Percentiles rank a stretch among this genome's conserved stretches.
Evolutionary conservation across 345 rosid genomes (phyloP).

Genomic region (Citrus reticulata): DNA sequence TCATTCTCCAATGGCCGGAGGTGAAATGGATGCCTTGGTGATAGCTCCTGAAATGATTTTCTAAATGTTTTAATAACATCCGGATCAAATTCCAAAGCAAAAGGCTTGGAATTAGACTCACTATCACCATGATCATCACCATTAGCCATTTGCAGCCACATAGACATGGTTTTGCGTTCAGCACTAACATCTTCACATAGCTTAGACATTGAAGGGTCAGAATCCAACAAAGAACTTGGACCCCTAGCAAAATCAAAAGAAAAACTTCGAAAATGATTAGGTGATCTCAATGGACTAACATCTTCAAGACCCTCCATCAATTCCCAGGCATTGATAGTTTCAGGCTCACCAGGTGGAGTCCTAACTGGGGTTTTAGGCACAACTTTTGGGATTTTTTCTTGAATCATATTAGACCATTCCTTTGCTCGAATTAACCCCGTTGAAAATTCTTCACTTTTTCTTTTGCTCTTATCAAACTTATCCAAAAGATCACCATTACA

Average conservation of each 20-base stretch:
- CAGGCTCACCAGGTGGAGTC: slow-evolving; percentile 97
- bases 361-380: slow-evolving; percentile 59
- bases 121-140: slow-evolving; percentile 30
- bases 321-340: slow-evolving; percentile 90
- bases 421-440: slow-evolving; percentile 70
- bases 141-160: slow-evolving; percentile 54
- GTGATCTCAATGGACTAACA: slow-evolving; percentile 36
- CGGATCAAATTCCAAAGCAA: slow-evolving; percentile 51
- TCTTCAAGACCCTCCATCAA: slow-evolving; percentile 95
- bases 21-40: slow-evolving; percentile 57
- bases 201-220: slow-evolving; percentile 34
- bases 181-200: slow-evolving; percentile 26
- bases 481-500: slow-evolving; percentile 6
- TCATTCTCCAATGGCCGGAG: slow-evolving; percentile 29
- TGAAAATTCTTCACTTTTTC: slow-evolving; percentile 25
- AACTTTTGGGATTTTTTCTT: slow-evolving; percentile 64
- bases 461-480: slow-evolving; percentile 16
- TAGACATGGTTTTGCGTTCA: slow-evolving; percentile 22
- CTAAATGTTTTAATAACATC: slow-evolving; percentile 56
- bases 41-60: slow-evolving; percentile 53
- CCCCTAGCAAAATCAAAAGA: slow-evolving; percentile 50
- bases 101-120: slow-evolving; percentile 13
- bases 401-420: slow-evolving; percentile 85
- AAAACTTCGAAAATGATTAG: slow-evolving; percentile 61
- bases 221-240: slow-evolving; percentile 16